Evolutionary conservation across 2,329 filamentous ascomycete species (phyloP).

Genomic region (Colletotrichum noveboracense): DNA sequence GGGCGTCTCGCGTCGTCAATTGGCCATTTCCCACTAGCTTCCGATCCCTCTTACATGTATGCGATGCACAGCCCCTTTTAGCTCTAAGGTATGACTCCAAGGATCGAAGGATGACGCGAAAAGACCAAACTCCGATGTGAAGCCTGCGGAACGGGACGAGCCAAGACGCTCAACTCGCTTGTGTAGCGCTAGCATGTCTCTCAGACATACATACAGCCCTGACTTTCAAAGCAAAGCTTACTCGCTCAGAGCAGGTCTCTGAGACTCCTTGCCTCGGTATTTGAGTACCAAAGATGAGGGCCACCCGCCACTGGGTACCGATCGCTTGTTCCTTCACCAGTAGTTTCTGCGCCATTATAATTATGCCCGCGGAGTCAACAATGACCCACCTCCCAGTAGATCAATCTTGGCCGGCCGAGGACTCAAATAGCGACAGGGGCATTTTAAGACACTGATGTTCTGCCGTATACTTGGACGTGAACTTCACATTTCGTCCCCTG

Average conservation of each 20-base stretch:
- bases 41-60: not conserved
- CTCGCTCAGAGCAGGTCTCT: not conserved
- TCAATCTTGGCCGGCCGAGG: not conserved
- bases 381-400: not conserved
- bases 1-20: not conserved
- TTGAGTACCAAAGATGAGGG: not conserved
- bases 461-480: not conserved
- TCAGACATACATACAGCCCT: not conserved
- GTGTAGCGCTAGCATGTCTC: not conserved
- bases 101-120: not conserved
- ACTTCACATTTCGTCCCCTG: not conserved
- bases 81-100: not conserved
- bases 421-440: not conserved
- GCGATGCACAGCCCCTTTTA: not conserved
- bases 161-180: not conserved
- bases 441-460: not conserved
- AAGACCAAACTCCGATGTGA: not conserved
- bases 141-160: not conserved
- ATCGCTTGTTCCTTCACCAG: not conserved
- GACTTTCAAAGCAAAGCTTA: not conserved
- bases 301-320: not conserved
- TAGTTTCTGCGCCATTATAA: not conserved
- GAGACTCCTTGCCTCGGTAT: not conserved
- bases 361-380: not conserved
- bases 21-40: not conserved